These are phyloP conservation scores for Hypoxylon lenormandii DNA, from an alignment of 495 filamentous ascomycete genomes.

Conservation along the genomic window DNA sequence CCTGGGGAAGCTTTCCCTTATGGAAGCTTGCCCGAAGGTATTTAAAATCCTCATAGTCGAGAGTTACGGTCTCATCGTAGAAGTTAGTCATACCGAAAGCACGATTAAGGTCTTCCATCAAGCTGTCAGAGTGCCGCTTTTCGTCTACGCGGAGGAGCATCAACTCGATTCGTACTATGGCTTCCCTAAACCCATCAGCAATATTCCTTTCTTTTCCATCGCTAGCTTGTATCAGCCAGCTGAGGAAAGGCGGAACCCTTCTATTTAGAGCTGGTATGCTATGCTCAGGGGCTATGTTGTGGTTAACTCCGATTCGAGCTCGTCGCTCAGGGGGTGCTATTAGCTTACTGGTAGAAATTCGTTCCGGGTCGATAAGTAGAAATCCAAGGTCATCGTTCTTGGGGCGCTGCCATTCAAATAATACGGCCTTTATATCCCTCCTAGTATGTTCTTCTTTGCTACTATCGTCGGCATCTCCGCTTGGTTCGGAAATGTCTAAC, in stretches of 20 bases:
- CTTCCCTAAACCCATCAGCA: background rate
- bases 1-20: background rate
- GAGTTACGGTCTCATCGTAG: background rate
- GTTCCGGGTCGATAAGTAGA: background rate
- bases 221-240: background rate
- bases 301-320: background rate
- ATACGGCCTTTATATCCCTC: background rate
- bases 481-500: background rate
- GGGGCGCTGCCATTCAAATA: background rate
- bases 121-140: background rate
- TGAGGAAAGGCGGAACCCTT: slow-evolving; percentile 1
- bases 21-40: background rate
- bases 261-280: background rate
- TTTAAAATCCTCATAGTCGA: background rate
- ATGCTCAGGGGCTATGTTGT: background rate
- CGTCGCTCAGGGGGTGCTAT: background rate
- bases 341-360: background rate
- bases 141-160: background rate
- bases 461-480: background rate
- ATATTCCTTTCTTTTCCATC: background rate
- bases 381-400: background rate
- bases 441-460: background rate
- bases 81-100: background rate
- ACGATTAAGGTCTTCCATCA: background rate
- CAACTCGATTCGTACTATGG: background rate